Base-by-base conservation (phyloP, 1,284 basidiomycete species). In the Cryptococcus sp. region DNA sequence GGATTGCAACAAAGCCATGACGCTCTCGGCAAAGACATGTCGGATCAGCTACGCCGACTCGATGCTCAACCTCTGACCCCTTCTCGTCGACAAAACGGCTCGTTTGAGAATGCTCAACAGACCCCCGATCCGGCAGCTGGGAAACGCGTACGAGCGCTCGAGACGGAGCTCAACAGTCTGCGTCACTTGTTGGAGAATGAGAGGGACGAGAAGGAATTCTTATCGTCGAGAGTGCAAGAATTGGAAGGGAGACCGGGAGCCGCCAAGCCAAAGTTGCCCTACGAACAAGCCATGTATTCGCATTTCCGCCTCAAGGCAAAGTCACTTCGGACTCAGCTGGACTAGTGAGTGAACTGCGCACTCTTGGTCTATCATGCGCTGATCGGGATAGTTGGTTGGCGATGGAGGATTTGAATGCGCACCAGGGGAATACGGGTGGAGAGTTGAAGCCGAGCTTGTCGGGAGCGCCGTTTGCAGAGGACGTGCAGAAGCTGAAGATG, bases 21-120 rank as follows among this genome's bases (percentile, higher is more conserved):
- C 33, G 67, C 67, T 1, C 56, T 71, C 6, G 64, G 68, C 1
- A 50, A 56, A n/a, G 69, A 71, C 48, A 71, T 71, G 69, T 62
- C 60, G 5, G 65, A 69, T 43, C 65, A 67, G 45, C 52, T 69
- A 3, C 57, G 62, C 14, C 62, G 62, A 35, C 57, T 71, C 22
- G 60, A 59, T 39, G 47, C 54, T 38, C 51, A 60, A 6, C 62
- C 61, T 2, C 47, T 63, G 23, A 65, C 63, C 1, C 67, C 64
- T 6, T 60, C 53, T 12, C 43, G 54, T 16, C 47, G 51, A 43
- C 57, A 57, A 31, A 58, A 59, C 43, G 34, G 48, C 24, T 43
- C 54, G 16, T 51, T 55, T 37, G 43, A 47, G n/a, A 45, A 45
- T 47, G 43, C 47, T 28, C 32, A n/a, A n/a, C n/a, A 25, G 33